Evolutionary conservation across 1,284 basidiomycete species (phyloP).

Genomic region (Malassezia japonica): DNA sequence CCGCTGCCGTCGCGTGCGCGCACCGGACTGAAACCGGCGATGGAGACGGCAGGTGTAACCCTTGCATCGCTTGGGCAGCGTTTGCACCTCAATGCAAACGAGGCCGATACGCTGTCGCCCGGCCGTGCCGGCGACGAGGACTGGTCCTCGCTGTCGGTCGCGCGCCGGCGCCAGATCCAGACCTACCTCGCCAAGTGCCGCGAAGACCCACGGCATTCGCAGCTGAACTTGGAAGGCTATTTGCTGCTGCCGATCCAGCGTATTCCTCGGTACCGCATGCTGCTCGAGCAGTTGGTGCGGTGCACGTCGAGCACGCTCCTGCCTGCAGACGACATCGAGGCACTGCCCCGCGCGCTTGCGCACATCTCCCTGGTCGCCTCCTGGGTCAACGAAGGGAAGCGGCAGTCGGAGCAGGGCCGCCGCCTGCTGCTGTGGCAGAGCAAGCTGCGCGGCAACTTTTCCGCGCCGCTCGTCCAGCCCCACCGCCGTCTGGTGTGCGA

Average conservation of each 20-base stretch:
- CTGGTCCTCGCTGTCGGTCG: neutral
- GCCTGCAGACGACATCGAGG: slow-evolving; percentile 17
- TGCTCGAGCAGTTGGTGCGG: slow-evolving; percentile 51
- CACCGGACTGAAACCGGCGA: neutral
- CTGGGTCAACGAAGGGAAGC: slow-evolving; percentile 46
- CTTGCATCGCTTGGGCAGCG: neutral
- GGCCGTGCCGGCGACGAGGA: neutral
- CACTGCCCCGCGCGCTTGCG: slow-evolving; percentile 29
- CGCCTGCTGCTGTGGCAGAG: slow-evolving; percentile 60
- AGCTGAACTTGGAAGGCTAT: slow-evolving; percentile 90
- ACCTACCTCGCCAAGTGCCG: slow-evolving; percentile 45
- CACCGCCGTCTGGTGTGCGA: slow-evolving; percentile 62
- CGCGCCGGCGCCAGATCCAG: slow-evolving; percentile 18
- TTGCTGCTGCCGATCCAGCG: slow-evolving; percentile 88
- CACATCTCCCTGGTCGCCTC: slow-evolving; percentile 37
- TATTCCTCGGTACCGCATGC: slow-evolving; percentile 83
- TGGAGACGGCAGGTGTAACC: neutral
- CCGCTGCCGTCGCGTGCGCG: neutral
- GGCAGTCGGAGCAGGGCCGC: slow-evolving; percentile 48
- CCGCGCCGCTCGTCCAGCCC: slow-evolving; percentile 90
- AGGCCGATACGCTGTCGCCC: neutral
- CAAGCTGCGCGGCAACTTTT: slow-evolving; percentile 78
- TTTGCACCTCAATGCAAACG: neutral
- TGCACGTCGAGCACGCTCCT: slow-evolving; percentile 28
- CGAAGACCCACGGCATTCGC: slow-evolving; percentile 69